These are phyloP conservation scores for Diplodia sapinea DNA, from an alignment of 2,329 filamentous ascomycete genomes.

Conservation along the genomic window DNA sequence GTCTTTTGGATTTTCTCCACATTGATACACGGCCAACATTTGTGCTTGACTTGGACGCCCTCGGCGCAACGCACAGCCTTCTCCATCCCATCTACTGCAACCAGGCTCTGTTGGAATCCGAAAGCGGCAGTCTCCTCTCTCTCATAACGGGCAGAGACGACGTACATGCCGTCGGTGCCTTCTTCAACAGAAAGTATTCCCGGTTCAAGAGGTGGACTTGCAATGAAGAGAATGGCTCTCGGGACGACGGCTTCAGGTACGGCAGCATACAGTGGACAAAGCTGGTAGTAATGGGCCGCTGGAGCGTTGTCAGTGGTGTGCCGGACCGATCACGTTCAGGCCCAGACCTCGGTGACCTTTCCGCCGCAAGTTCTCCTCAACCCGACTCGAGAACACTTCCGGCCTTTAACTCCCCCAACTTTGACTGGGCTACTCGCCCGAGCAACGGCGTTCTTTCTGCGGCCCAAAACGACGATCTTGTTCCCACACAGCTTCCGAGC, in stretches of 20 bases:
- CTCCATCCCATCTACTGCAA: constrained; percentile 38
- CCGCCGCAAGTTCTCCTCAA: neutral
- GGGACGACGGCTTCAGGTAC: constrained; percentile 35
- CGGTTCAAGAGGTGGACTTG: constrained; percentile 41
- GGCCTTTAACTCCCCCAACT: neutral
- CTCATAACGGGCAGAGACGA: constrained; percentile 36
- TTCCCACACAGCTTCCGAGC: neutral
- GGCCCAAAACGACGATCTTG: constrained; percentile 5
- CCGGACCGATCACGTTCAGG: neutral
- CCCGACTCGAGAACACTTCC: neutral
- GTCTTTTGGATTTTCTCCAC: constrained; percentile 38
- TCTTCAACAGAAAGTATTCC: constrained; percentile 34
- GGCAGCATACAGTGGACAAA: constrained; percentile 41
- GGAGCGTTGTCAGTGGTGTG: constrained; percentile 42
- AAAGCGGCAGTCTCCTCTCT: constrained; percentile 33
- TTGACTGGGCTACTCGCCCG: neutral
- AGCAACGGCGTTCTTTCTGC: neutral
- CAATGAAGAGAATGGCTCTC: constrained; percentile 32
- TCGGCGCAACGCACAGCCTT: constrained; percentile 29
- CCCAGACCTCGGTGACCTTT: neutral
- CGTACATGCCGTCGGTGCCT: constrained; percentile 33
- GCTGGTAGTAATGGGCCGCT: constrained; percentile 37
- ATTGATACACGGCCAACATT: constrained; percentile 40
- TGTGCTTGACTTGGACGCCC: constrained; percentile 33
- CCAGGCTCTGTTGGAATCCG: constrained; percentile 35